phyloP scores from a whole-genome alignment of 306 rosid genomes.

The Lablab purpureus region DNA sequence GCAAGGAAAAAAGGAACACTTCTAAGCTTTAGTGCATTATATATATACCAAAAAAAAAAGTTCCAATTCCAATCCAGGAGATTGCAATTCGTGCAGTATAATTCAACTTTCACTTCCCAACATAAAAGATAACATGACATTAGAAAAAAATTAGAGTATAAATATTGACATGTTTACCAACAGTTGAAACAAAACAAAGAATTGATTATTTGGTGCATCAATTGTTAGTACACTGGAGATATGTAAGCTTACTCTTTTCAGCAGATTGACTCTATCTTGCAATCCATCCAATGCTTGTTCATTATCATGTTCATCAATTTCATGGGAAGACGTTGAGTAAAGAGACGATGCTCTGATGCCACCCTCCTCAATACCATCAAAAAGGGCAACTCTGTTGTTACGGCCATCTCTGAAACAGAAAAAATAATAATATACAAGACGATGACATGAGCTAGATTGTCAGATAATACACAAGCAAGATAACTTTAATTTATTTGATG shows the following conservation, averaged over 20 bases:
- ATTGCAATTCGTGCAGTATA: background rate
- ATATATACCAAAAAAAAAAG: background rate
- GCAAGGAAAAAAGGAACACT: background rate
- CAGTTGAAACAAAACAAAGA: slow-evolving; percentile 18
- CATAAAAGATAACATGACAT: background rate
- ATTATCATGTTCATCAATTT: slow-evolving; percentile 93
- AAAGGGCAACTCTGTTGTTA: slow-evolving; percentile 57
- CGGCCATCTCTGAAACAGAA: slow-evolving; percentile 50
- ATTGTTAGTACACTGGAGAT: background rate
- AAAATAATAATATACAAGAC: background rate
- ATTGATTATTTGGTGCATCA: background rate
- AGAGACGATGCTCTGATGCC: slow-evolving; percentile 59
- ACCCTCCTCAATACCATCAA: slow-evolving; percentile 69
- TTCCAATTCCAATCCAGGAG: slow-evolving; percentile 31
- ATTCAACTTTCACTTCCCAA: background rate
- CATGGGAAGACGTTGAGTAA: slow-evolving; percentile 64
- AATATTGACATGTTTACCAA: background rate
- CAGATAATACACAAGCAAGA: slow-evolving; percentile 32
- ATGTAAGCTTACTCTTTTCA: slow-evolving; percentile 76
- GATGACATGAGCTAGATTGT: slow-evolving; percentile 16
- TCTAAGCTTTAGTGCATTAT: background rate
- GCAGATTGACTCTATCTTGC: slow-evolving; percentile 91
- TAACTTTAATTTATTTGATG: slow-evolving; percentile 1
- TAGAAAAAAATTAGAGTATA: background rate
- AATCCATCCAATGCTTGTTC: slow-evolving; percentile 86